Percentiles rank a stretch among this genome's conserved stretches.
Conservation (phyloP, 148 eudicot genomes). For the Rhododendron kiyosumense region DNA sequence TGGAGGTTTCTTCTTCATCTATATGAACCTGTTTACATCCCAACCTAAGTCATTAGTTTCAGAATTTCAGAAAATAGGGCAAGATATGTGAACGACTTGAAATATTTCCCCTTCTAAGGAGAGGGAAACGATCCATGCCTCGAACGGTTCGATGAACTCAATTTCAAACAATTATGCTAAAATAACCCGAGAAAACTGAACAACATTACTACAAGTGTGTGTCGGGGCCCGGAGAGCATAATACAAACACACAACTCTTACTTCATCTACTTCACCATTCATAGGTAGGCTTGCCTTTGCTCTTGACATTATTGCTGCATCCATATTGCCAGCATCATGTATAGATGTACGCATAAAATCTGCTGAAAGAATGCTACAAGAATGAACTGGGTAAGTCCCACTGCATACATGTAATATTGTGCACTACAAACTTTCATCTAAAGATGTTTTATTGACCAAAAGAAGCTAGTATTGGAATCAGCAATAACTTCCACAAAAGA, state of each 20-base stretch:
- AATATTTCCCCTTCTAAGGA: neutral
- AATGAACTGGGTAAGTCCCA: conserved; percentile 67
- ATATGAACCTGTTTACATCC: conserved; percentile 49
- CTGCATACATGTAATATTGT: neutral
- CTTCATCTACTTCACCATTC: conserved; percentile 64
- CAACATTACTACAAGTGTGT: neutral
- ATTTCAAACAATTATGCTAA: neutral
- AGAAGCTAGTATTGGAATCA: neutral
- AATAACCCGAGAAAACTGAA: neutral
- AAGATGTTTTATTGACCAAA: neutral
- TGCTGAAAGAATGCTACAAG: conserved; percentile 99
- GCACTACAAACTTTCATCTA: neutral
- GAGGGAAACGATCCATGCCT: neutral
- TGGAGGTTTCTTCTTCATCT: conserved; percentile 66
- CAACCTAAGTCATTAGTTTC: conserved; percentile 2
- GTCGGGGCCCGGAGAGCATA: neutral
- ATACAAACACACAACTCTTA: conserved; percentile 24
- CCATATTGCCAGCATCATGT: conserved; percentile 60
- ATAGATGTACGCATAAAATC: conserved; percentile 90
- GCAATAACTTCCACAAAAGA: neutral
- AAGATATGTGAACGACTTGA: neutral
- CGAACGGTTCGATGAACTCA: neutral
- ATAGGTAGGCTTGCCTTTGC: conserved; percentile 37
- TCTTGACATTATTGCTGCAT: conserved; percentile 44
- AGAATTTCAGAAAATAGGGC: conserved; percentile 8